Conservation (phyloP, 2,329 filamentous ascomycete genomes). For the Myriosclerotinia duriaeana region DNA sequence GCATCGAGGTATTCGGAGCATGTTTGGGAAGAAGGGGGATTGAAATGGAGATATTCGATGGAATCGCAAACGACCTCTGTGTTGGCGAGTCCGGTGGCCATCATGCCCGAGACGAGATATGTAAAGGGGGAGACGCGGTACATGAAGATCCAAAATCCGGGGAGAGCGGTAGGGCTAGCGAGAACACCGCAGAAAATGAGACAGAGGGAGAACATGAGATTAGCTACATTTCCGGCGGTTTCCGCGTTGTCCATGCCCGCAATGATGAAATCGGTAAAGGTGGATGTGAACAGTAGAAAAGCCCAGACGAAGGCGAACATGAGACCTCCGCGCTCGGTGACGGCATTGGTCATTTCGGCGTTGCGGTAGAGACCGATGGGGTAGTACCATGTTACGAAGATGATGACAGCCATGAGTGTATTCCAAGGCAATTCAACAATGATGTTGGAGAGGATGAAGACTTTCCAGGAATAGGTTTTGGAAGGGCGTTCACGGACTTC, state of each 20-base stretch:
- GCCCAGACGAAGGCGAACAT: constrained; percentile 75
- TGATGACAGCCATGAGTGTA: constrained; percentile 65
- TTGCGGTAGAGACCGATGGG: constrained; percentile 71
- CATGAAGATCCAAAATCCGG: constrained; percentile 83
- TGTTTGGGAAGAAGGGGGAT: constrained; percentile 56
- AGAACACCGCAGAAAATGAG: constrained; percentile 79
- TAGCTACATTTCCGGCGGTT: constrained; percentile 73
- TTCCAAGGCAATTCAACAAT: constrained; percentile 87
- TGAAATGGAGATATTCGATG: constrained; percentile 69
- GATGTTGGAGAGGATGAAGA: constrained; percentile 71
- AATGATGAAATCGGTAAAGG: constrained; percentile 78
- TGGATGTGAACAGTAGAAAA: constrained; percentile 79
- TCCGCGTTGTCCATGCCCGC: constrained; percentile 74
- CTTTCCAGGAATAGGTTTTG: constrained; percentile 74
- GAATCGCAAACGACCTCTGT: constrained; percentile 62
- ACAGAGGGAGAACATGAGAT: constrained; percentile 70
- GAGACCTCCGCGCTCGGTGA: constrained; percentile 68
- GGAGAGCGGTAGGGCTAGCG: constrained; percentile 59
- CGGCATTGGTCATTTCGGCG: constrained; percentile 59
- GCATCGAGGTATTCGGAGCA: constrained; percentile 58
- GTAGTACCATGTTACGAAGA: constrained; percentile 84
- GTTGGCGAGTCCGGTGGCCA: constrained; percentile 69
- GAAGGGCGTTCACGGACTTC: constrained; percentile 69
- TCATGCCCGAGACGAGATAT: constrained; percentile 73
- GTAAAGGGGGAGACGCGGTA: constrained; percentile 81